Conservation (phyloP, 768 basidiomycete genomes). For the Dacryopinax spathularia region DNA sequence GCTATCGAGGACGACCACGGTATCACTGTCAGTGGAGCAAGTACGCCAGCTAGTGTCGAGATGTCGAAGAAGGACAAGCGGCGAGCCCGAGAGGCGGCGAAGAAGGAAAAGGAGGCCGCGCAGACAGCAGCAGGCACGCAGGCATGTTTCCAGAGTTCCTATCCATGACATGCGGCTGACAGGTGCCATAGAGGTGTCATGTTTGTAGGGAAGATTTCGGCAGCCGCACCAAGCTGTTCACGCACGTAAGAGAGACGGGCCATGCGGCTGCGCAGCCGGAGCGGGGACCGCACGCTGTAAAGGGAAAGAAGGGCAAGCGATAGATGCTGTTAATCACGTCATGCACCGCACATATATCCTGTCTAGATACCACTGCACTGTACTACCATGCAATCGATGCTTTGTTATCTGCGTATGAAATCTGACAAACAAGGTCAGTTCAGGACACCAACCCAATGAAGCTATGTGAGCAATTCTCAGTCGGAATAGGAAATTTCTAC, state of each 20-base stretch:
- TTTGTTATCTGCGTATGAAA: too few relatives aligned
- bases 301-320: constrained; percentile 3
- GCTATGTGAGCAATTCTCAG: neutral
- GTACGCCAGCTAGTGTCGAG: constrained; percentile 11
- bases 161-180: too few relatives aligned
- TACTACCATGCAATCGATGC: neutral
- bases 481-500: neutral
- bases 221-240: constrained; percentile 61
- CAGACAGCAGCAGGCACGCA: constrained; percentile 20
- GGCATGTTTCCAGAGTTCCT: too few relatives aligned
- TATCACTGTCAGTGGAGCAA: constrained; percentile 1
- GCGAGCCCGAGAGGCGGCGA: constrained; percentile 55
- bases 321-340: neutral
- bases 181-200: constrained; percentile 51
- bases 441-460: too few relatives aligned
- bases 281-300: neutral
- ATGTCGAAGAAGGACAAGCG: constrained; percentile 72
- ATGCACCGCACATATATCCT: neutral
- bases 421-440: too few relatives aligned
- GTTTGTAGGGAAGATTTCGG: constrained; percentile 48
- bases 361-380: neutral
- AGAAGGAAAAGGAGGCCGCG: constrained; percentile 38
- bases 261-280: constrained; percentile 35
- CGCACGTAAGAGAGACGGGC: constrained; percentile 53
- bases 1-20: constrained; percentile 10